A percentile compares a stretch with the other conserved stretches of the same genome.
Evolutionary conservation across 805 yeast genomes (phyloP).

Genomic region (Nakazawaea sp.): DNA sequence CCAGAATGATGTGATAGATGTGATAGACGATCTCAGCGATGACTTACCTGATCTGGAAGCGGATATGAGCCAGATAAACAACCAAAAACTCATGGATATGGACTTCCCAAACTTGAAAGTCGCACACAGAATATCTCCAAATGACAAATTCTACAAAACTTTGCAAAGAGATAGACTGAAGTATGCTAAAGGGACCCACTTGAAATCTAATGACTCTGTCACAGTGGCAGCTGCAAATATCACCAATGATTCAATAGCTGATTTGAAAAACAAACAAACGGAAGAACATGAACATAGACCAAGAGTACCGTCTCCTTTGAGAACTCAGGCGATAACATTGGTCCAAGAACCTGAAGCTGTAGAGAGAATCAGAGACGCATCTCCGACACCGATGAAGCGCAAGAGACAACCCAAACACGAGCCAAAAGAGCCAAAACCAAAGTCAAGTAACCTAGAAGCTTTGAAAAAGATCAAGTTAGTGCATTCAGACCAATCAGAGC

Average conservation of each 20-base stretch:
- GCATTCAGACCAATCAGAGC: too few species aligned
- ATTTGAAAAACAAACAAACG: too few species aligned
- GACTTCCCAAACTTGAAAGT: slow-evolving; percentile 7
- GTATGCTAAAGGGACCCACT: background rate
- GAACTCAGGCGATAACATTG: too few species aligned
- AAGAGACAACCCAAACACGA: background rate
- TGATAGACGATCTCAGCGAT: background rate
- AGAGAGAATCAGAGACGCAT: slow-evolving; percentile 1
- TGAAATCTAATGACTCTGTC: background rate
- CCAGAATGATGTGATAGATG: background rate
- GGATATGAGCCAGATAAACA: background rate
- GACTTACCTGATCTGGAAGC: background rate
- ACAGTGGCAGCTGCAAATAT: background rate
- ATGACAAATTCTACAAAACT: slow-evolving; percentile 2
- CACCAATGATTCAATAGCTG: too few species aligned
- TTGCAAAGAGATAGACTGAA: slow-evolving; percentile 1
- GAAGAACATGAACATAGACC: too few species aligned
- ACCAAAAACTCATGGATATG: background rate
- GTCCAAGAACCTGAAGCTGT: background rate
- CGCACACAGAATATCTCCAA: background rate
- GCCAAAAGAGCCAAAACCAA: background rate
- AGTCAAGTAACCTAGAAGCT: background rate
- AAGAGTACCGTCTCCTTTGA: too few species aligned
- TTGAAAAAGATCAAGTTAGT: slow-evolving; percentile 4
- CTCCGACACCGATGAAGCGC: slow-evolving; percentile 5